A percentile compares a stretch with the other conserved stretches of the same genome.
These are phyloP conservation scores for Boletus coccyginus DNA, from an alignment of 768 basidiomycete species.

Conservation along the genomic window DNA sequence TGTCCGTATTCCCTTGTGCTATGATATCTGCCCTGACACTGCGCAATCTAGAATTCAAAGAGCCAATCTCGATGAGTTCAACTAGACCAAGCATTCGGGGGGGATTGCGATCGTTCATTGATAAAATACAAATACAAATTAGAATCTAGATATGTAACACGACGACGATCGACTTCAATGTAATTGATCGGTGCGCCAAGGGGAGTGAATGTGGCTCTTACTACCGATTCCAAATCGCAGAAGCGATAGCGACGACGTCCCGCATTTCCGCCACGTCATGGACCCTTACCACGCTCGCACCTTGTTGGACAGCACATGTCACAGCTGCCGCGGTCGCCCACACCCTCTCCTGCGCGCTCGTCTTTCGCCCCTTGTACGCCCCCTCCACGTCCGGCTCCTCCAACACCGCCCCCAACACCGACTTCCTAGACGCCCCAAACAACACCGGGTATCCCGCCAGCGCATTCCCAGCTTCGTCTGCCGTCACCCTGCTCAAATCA, in stretches of 20 bases:
- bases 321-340: conserved; percentile 82
- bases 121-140: no score
- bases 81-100: no score
- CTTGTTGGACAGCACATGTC: conserved; percentile 71
- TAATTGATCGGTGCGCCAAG: no score
- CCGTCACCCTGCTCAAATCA: conserved; percentile 44
- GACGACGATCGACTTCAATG: no score
- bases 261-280: conserved; percentile 74
- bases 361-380: conserved; percentile 46
- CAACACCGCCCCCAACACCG: conserved; percentile 73
- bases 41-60: no score
- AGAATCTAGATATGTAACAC: no score
- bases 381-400: conserved; percentile 39
- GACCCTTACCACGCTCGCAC: conserved; percentile 71
- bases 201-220: no score
- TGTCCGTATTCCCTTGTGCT: no score
- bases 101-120: no score
- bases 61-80: no score
- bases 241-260: conserved; percentile 69
- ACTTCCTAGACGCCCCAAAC: conserved; percentile 81
- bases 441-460: conserved; percentile 62
- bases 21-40: no score
- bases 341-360: conserved; percentile 61
- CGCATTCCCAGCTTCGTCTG: conserved; percentile 43
- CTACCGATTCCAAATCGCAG: conserved; percentile 49